phyloP scores from a whole-genome alignment of 306 rosid species.

The Aeschynomene evenia region DNA sequence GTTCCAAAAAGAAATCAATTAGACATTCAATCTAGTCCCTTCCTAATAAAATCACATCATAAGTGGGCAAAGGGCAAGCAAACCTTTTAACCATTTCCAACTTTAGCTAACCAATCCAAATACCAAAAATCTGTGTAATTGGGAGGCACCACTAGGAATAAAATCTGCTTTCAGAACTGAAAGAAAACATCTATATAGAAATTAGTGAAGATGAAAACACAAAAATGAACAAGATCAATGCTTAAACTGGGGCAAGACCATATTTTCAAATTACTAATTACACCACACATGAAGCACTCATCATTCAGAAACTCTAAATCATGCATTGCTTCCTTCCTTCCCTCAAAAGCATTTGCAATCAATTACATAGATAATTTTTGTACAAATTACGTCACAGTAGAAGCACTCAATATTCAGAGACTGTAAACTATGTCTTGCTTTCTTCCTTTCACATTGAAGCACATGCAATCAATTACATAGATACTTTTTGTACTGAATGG shows the following conservation, averaged over 20 bases:
- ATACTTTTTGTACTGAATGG: background rate
- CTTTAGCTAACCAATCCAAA: conserved; percentile 37
- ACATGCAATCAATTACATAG: background rate
- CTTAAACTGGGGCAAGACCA: background rate
- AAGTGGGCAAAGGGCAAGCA: conserved; percentile 3
- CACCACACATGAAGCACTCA: background rate
- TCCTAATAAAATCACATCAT: conserved; percentile 11
- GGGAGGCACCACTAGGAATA: conserved; percentile 22
- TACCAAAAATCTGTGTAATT: conserved; percentile 28
- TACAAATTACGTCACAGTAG: background rate
- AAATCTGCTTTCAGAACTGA: conserved; percentile 22
- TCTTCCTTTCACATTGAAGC: background rate
- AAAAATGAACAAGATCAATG: conserved; percentile 17
- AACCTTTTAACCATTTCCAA: conserved; percentile 83
- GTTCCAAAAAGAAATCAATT: conserved; percentile 36
- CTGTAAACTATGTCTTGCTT: background rate
- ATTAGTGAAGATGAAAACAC: conserved; percentile 12
- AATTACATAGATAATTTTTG: background rate
- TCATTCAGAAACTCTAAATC: background rate
- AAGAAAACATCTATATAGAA: conserved; percentile 17
- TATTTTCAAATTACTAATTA: background rate
- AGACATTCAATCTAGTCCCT: conserved; percentile 25
- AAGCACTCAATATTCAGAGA: background rate
- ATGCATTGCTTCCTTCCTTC: background rate
- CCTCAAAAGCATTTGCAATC: background rate